Base-by-base conservation (phyloP, 345 rosid genomes). In the Passiflora organensis region DNA sequence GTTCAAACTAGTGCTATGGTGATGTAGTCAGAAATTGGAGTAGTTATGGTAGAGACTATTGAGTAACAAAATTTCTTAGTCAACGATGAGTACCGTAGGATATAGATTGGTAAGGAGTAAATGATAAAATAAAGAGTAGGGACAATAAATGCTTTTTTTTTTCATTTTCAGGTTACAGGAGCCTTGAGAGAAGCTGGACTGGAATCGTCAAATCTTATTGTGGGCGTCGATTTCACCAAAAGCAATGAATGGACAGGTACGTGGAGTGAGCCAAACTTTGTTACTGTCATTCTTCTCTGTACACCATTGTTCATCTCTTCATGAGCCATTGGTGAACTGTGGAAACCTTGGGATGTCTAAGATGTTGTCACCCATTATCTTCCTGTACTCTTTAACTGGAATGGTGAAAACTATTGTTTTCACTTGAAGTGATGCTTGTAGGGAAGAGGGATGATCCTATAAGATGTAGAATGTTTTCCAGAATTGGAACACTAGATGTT, bases 161-260 rank as follows among this genome's bases (percentile, higher is more conserved):
- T 2, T 23, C 24, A 11, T 60, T 58, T 32, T 32, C 68, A 84
- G 91, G 87, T 87, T 44, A 80, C 82, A n/a, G 55, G 14, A 61
- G 83, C 95, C 23, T 61, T 89, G 62, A 78, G 74, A 63, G 84
- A 82, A 48, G 76, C 85, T 58, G 97, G 97, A 56, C 72, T 86
- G 53, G 97, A 86, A 68, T 89, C 97, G 37, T 89, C 97, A 19
- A 84, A 89, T 73, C 89, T 89, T 59, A 89, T 89, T 37, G 56
- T 89, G 24, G 95, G 95, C 52, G 62, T 89, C 19, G 97, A 89
- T 77, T 89, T 89, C 78, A 89, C 95, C 5, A 84, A 82, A 72
- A 89, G 97, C 86, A 89, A 89, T 54, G 95, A 86, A 58, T 86
- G 97, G 97, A 78, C 89, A 63, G 95, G 97, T 85, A 68, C 18